Percentiles rank a stretch among this genome's conserved stretches.
Evolutionary conservation across 768 basidiomycete genomes (phyloP).

Genomic region (Lactarius pseudohatsudake): DNA sequence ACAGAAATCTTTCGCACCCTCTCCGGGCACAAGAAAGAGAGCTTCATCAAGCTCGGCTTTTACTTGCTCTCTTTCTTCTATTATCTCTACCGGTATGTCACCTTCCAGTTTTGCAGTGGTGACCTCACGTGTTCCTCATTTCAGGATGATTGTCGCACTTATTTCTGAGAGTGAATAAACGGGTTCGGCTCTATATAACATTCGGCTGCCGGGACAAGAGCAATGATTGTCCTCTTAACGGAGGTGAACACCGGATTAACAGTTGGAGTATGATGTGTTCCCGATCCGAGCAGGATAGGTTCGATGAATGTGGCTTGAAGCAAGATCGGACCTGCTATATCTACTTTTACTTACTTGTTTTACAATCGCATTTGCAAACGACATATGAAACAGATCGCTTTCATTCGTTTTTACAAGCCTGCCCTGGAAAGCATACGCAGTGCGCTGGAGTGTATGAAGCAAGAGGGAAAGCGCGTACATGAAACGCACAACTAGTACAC

Average conservation of each 20-base stretch:
- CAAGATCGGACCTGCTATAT: constrained; percentile 25
- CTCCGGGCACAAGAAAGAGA: constrained; percentile 92
- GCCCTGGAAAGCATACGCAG: background rate
- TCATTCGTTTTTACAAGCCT: background rate
- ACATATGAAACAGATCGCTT: constrained; percentile 21
- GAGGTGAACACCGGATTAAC: constrained; percentile 5
- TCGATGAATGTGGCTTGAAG: constrained; percentile 13
- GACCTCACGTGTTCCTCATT: background rate
- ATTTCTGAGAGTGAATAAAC: constrained; percentile 45
- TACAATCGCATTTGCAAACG: constrained; percentile 25
- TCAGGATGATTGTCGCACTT: constrained; percentile 54
- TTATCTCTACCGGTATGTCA: constrained; percentile 79
- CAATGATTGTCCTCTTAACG: background rate
- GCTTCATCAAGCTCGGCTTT: constrained; percentile 92
- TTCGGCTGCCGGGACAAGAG: constrained; percentile 1
- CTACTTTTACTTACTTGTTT: constrained; percentile 31
- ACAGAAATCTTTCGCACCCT: constrained; percentile 98
- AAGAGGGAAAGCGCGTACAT: background rate
- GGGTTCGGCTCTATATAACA: constrained; percentile 7
- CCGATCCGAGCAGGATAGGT: constrained; percentile 12
- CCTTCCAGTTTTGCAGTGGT: background rate
- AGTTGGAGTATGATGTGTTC: constrained; percentile 12
- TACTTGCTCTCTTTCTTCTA: constrained; percentile 91
- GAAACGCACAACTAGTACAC: constrained; percentile 13
- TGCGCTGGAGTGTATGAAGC: background rate